Base-by-base conservation (phyloP, 2,329 filamentous ascomycete species). In the Aspergillus terreus region DNA sequence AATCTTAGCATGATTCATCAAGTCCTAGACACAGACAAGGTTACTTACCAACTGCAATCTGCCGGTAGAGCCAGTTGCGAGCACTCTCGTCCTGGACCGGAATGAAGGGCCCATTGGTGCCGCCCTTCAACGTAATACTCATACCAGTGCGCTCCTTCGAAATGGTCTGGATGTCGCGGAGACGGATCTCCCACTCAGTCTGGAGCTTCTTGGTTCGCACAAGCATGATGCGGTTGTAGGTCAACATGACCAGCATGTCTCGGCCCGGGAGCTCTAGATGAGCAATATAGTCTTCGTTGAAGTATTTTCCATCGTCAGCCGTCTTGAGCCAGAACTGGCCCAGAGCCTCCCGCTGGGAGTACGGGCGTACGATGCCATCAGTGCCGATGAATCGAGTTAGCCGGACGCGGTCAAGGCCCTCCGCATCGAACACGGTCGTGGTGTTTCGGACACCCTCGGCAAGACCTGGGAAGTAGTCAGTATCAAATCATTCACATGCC, bases 321-420 rank as follows among this genome's bases (percentile, higher is more conserved):
- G 96, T 95, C 79, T 99, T 99, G 58, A 99, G 85, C 95, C 94
- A 99, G 77, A 90, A 96, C 70, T 99, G 94, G 0, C 94, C 94
- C 3, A 99, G 84, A 0, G 94, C 92, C 77, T 99, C 94, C 44
- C 94, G 89, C 67, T 95, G 89, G 50, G 86, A 92, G 77, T 96
- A 99, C 0, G 94, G 92, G 3, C 92, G 87, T 32, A 99, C 92
- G 54, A 99, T 89, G 38, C 94, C 94, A 68, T 99, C 92, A 40
- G 86, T 83, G 14, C 90, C 89, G 54, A 99, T 90, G 75, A 95
- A 96, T 15, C 94, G 88, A 5, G 92, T 88, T 47, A 95, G 82
- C n/a, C 94, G 89, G 21, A 96, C 91, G 45, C 94, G 90, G 63
- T 99, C 95, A 6, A 99, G 85, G 47, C 95, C 94, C 53, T 92